Percentiles rank a stretch among this genome's conserved stretches.
phyloP scores from a whole-genome alignment of 768 basidiomycete genomes.

The Suillus sp. region DNA sequence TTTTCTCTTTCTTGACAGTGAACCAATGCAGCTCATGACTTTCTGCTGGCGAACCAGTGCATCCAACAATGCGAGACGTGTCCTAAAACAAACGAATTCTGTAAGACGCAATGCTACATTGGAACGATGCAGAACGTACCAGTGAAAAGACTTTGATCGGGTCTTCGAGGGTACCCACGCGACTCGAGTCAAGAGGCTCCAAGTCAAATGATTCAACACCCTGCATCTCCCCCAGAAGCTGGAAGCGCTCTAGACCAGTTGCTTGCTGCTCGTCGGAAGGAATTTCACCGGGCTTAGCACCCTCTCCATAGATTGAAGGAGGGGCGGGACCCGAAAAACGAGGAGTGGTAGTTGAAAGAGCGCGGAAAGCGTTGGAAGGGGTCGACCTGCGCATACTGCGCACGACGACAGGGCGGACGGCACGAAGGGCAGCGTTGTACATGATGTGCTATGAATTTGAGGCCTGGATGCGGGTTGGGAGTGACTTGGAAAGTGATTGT shows the following conservation, averaged over 20 bases:
- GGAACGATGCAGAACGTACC: slow-evolving; percentile 51
- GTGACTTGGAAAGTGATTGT: slow-evolving; percentile 27
- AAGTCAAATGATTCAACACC: slow-evolving; percentile 91
- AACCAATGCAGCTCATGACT: slow-evolving; percentile 95
- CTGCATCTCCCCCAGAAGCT: slow-evolving; percentile 85
- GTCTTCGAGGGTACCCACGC: slow-evolving; percentile 83
- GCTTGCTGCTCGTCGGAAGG: slow-evolving; percentile 88
- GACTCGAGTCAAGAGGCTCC: slow-evolving; percentile 79
- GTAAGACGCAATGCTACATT: slow-evolving; percentile 5
- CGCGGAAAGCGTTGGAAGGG: slow-evolving; percentile 43
- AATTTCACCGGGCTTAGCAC: slow-evolving; percentile 71
- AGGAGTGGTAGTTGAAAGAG: slow-evolving; percentile 59
- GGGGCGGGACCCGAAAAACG: slow-evolving; percentile 60
- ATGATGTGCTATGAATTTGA: slow-evolving; percentile 23
- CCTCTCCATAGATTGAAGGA: slow-evolving; percentile 70
- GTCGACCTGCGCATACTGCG: slow-evolving; percentile 22
- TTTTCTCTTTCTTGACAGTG: slow-evolving; percentile 61
- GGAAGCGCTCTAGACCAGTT: slow-evolving; percentile 95
- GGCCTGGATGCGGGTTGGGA: slow-evolving; percentile 11
- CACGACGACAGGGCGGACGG: slow-evolving; percentile 28
- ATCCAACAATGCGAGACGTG: slow-evolving; percentile 83
- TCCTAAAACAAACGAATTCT: slow-evolving; percentile 48
- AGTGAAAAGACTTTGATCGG: slow-evolving; percentile 87
- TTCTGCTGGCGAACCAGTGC: slow-evolving; percentile 93
- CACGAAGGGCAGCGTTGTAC: slow-evolving; percentile 31